phyloP scores from a whole-genome alignment of 2,329 filamentous ascomycete genomes.

The Emydomyces testavorans region DNA sequence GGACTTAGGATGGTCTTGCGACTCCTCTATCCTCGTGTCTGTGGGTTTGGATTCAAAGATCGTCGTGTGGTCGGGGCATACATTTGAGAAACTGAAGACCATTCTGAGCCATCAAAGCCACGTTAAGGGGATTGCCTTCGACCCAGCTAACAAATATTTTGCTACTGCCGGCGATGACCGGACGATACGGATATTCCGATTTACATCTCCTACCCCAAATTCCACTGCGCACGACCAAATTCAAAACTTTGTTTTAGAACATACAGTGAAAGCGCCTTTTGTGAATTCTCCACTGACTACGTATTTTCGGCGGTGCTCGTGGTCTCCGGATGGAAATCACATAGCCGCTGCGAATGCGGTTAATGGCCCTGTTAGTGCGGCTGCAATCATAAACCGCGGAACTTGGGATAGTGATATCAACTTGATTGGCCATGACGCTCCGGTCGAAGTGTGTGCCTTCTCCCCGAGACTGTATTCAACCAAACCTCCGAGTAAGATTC shows the following conservation, averaged over 20 bases:
- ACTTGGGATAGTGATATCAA: constrained; percentile 96
- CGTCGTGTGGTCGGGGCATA: constrained; percentile 95
- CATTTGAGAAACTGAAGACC: constrained; percentile 95
- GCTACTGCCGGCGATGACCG: constrained; percentile 95
- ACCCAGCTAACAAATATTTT: constrained; percentile 98
- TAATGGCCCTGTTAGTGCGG: constrained; percentile 92
- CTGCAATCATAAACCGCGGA: constrained; percentile 86
- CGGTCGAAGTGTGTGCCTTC: constrained; percentile 94
- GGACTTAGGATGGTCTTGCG: constrained; percentile 91
- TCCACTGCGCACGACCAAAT: constrained; percentile 89
- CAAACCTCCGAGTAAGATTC: constrained; percentile 48
- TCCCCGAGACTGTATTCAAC: constrained; percentile 78
- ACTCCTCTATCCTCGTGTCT: constrained; percentile 89
- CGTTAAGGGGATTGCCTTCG: constrained; percentile 97
- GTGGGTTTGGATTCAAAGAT: constrained; percentile 96
- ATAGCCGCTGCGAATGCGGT: constrained; percentile 95
- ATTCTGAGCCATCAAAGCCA: constrained; percentile 88
- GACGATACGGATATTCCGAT: constrained; percentile 92
- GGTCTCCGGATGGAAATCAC: constrained; percentile 94
- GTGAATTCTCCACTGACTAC: constrained; percentile 86
- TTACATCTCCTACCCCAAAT: constrained; percentile 80
- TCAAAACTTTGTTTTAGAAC: constrained; percentile 90
- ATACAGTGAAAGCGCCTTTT: constrained; percentile 81
- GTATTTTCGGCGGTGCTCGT: constrained; percentile 91
- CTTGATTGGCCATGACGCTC: constrained; percentile 90